Evolutionary conservation across 2,329 filamentous ascomycete genomes (phyloP).

Genomic region (Sclerotinia subarctica): DNA sequence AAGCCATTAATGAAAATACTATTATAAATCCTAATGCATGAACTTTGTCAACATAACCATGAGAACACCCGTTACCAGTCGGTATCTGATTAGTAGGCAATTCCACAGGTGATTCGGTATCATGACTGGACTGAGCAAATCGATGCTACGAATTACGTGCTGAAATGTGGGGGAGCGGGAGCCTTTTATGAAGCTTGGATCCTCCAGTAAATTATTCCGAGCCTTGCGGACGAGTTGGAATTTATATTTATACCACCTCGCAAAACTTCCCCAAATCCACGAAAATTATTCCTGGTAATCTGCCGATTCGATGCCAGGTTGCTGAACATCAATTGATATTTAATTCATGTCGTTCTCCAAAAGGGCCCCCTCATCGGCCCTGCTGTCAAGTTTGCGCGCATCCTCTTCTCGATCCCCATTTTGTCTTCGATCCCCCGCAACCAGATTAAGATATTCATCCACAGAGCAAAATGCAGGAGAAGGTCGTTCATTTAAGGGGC

Average conservation of each 20-base stretch:
- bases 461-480: conserved; percentile 28
- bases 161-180: conserved; percentile 10
- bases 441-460: conserved; percentile 30
- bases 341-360: conserved; percentile 30
- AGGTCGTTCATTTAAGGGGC: conserved; percentile 51
- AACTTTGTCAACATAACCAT: not conserved
- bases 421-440: conserved; percentile 25
- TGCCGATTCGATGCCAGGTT: not conserved
- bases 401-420: conserved; percentile 21
- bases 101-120: not conserved
- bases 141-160: conserved; percentile 5
- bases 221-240: not conserved
- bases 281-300: not conserved
- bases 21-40: not conserved
- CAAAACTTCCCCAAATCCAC: not conserved
- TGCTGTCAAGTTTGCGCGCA: conserved; percentile 28
- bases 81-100: not conserved
- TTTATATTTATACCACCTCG: conserved; percentile 3
- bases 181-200: not conserved
- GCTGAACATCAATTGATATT: not conserved
- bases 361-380: conserved; percentile 31
- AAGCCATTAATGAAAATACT: not conserved
- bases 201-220: not conserved
- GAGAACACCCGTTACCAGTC: not conserved
- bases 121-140: conserved; percentile 3